Evolutionary conservation across 2,329 filamentous ascomycete species (phyloP), one percentile per base, ranked within the genome.

Genomic region (Curvularia verruculosa): DNA sequence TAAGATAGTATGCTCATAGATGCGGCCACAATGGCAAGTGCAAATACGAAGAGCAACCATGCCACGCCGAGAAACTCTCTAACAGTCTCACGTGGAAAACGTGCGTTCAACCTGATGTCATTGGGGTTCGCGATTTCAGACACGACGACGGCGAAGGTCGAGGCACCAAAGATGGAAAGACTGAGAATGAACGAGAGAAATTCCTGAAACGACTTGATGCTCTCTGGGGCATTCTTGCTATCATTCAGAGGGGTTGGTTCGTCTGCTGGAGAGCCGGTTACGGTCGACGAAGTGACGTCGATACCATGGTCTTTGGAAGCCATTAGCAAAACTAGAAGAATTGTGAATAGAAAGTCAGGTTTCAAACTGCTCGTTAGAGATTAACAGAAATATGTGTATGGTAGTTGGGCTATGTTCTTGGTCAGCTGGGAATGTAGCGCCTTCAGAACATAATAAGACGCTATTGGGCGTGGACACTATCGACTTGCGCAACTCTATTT

Each of bases 91-190:
- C 40, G 40, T 15, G 40, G 5, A n/a, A 43, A 43, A 21, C 40
- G 40, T 43, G 40, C 10, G 13, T 43, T 43, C 13, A n/a, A 7
- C 1, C 9, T 24, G 21, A 43, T 23, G 2, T 43, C 40, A 24
- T 19, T 43, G 21, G 40, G 40, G 7, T 43, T 43, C n/a, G 40
- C 40, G 21, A 43, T 43, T 13, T 43, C 40, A 13, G 40, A 43
- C 40, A 43, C 40, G 6, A 43, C 8, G 40, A 43, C 18, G 26
- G 43, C 24, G 43, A 31, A 46, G 18, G 43, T 46, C 3, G 43
- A 46, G n/a, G 43, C 43, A n/a, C 28, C 43, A n/a, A 46, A 46
- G 43, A 46, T 46, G 15, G 43, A 29, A 6, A 31, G 28, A n/a
- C 24, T 46, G 43, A 31, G 43, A 31, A 46, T 18, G 12, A 46